A percentile compares a stretch with the other conserved stretches of the same genome.
Evolutionary conservation across 257 asterid species (phyloP).

Genomic region (Agastache rugosa): DNA sequence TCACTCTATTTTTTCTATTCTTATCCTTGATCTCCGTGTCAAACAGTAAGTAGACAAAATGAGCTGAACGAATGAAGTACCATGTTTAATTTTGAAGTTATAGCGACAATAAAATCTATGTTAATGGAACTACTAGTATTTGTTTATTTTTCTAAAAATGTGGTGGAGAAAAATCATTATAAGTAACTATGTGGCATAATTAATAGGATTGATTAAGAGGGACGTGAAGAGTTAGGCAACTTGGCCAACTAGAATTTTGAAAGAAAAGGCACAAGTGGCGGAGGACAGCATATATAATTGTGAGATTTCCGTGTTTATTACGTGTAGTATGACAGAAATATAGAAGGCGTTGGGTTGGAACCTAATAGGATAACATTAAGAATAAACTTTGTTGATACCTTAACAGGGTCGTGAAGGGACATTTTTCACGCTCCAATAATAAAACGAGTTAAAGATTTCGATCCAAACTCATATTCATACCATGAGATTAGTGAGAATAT

Average conservation of each 20-base stretch:
- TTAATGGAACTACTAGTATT: too few species aligned
- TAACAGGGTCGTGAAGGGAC: neutral
- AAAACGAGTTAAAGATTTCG: too few species aligned
- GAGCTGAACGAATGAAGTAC: too few species aligned
- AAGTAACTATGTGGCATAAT: neutral
- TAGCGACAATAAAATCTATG: neutral
- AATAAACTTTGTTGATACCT: neutral
- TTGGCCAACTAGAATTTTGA: conserved; percentile 31
- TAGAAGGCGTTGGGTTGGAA: neutral
- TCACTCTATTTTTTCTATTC: too few species aligned
- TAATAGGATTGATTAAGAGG: neutral
- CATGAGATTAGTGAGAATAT: too few species aligned
- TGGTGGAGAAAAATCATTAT: neutral
- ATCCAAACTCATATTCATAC: too few species aligned
- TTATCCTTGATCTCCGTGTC: too few species aligned
- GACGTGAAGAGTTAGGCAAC: conserved; percentile 30
- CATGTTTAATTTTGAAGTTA: neutral
- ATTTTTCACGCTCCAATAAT: neutral
- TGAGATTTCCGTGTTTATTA: conserved; percentile 26
- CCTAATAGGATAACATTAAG: neutral
- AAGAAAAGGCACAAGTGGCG: conserved; percentile 22
- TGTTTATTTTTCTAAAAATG: too few species aligned
- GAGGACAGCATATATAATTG: conserved; percentile 11
- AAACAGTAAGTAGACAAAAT: too few species aligned
- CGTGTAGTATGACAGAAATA: neutral